Evolutionary conservation across 768 basidiomycete species (phyloP).

Genomic region (Tylopilus sp.): DNA sequence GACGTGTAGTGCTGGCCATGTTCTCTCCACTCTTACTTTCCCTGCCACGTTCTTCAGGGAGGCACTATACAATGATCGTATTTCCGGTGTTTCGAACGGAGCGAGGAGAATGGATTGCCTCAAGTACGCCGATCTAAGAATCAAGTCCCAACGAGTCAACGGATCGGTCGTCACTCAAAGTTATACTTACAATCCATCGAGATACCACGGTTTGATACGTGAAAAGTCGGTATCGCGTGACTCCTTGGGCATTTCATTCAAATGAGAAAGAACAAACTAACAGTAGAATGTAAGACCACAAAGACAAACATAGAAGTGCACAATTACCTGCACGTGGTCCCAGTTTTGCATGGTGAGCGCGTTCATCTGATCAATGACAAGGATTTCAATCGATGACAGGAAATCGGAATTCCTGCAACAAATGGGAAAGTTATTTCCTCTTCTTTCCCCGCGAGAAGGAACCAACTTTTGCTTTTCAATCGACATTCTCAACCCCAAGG

Average conservation of each 20-base stretch:
- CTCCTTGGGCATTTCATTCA: conserved; percentile 90
- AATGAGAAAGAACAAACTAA: conserved; percentile 79
- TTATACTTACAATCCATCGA: conserved; percentile 83
- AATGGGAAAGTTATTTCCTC: neutral
- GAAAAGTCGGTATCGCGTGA: conserved; percentile 95
- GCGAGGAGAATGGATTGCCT: conserved; percentile 90
- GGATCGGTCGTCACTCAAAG: neutral
- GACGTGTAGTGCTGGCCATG: conserved; percentile 73
- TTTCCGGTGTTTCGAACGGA: conserved; percentile 87
- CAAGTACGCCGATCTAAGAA: conserved; percentile 68
- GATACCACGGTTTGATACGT: conserved; percentile 96
- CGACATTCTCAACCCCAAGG: conserved; percentile 83
- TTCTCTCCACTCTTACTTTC: conserved; percentile 65
- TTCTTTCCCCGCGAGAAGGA: neutral
- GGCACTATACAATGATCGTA: conserved; percentile 72
- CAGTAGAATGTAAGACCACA: neutral
- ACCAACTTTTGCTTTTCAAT: conserved; percentile 93
- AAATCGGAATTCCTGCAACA: conserved; percentile 77
- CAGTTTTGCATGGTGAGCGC: conserved; percentile 97
- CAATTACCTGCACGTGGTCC: conserved; percentile 88
- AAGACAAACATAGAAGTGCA: neutral
- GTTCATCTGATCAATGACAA: conserved; percentile 91
- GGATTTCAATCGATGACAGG: conserved; percentile 87
- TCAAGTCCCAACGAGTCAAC: neutral
- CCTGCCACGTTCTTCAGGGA: conserved; percentile 81